Evolutionary conservation across 257 asterid genomes (phyloP).

Genomic region (Capsicum baccatum): DNA sequence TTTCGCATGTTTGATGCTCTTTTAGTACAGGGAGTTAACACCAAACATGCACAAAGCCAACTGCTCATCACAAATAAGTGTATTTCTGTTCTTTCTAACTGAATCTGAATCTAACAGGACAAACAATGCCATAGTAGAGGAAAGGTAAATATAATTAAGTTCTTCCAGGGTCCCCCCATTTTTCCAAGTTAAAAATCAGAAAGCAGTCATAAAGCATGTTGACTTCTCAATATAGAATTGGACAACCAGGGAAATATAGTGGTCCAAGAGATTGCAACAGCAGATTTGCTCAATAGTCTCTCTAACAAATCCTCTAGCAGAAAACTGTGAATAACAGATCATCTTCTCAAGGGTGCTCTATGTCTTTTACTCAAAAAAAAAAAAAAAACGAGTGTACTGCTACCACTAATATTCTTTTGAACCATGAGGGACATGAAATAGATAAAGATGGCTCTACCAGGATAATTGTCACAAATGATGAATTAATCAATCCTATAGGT

Average conservation of each 20-base stretch:
- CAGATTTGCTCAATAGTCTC: conserved; percentile 6
- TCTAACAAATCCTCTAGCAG: conserved; percentile 15
- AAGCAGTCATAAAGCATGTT: conserved; percentile 3
- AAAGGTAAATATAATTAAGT: conserved; percentile 2
- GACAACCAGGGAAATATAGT: conserved; percentile 5
- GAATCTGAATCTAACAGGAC: not conserved
- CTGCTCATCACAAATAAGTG: not conserved
- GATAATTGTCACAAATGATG: not conserved
- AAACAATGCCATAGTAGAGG: not conserved
- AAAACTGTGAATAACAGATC: conserved; percentile 7
- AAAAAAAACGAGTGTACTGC: not conserved
- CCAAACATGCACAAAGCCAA: not conserved
- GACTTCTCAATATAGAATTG: not conserved
- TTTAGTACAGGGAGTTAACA: not conserved
- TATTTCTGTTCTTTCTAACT: not conserved
- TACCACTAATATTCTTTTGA: conserved; percentile 11
- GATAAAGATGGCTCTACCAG: not conserved
- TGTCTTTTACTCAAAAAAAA: not conserved
- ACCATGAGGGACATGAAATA: not conserved
- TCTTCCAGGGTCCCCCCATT: not conserved
- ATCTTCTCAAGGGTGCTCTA: conserved; percentile 5
- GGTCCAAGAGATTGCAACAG: not conserved
- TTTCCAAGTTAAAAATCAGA: conserved; percentile 13
- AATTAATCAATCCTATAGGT: not conserved
- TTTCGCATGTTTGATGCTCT: conserved; percentile 5